Base-by-base conservation (phyloP, 805 yeast genomes). In the Zygosaccharomyces lentus region DNA sequence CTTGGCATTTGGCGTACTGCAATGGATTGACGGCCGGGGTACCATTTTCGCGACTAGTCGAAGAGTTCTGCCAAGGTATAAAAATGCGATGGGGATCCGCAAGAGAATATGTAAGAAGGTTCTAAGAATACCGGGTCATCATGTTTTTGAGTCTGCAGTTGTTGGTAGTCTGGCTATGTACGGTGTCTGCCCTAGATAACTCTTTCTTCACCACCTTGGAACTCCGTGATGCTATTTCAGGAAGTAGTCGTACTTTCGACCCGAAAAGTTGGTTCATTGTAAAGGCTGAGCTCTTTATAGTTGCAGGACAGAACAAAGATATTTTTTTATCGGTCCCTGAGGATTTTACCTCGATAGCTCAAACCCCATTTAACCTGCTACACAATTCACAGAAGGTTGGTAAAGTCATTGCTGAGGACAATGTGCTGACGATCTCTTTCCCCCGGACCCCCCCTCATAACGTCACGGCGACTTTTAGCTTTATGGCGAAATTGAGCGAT, bases 191-290 rank as follows among this genome's bases (percentile, higher is more conserved):
- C 9, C 44, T 49, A n/a, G 23, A 38, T 44, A 21, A 36, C 35
- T 31, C 55, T 44, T 51, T 51, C 25, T 55, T 62, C 43, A 46
- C 54, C 7, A 47, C 41, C 36, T 52, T 62, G 6, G 51, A 52
- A 24, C 12, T 63, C 5, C 24, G 52, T 12, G 65, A 62, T 43
- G 46, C 64, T 6, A 50, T 52, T 37, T 51, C 62, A 2, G 48
- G 50, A 2, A 39, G 49, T 13, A 39, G 48, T n/a, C 46, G 53
- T 16, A 58, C 61, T 29, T 54, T 53, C 10, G 60, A 60, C 41
- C 45, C 50, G 16, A 43, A 51, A 35, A 61, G 60, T 43, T 59
- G 61, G 61, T 59, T 64, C 40, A n/a, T 55, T 16, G 45, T 64
- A 12, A 52, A 54, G 16, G 62, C 60, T 2, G 59, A 57, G 31